A percentile compares a stretch with the other conserved stretches of the same genome.
phyloP scores from a whole-genome alignment of 495 filamentous ascomycete species.

The Xylaria flabelliformis region DNA sequence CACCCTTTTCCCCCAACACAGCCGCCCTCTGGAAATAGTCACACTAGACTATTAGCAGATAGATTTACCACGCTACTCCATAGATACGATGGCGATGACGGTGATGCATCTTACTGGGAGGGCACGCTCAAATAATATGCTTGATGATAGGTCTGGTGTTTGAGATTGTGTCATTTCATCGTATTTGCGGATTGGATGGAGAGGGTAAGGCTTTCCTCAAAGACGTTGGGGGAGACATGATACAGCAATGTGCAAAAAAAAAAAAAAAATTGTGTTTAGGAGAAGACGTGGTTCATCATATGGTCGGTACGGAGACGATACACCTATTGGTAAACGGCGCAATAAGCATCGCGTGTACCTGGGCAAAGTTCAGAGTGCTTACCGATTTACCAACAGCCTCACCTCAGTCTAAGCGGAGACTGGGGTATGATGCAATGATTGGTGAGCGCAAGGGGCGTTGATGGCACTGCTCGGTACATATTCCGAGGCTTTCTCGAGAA shows the following conservation, averaged over 20 bases:
- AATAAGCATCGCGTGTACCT: background rate
- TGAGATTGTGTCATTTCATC: background rate
- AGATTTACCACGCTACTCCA: background rate
- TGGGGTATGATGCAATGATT: background rate
- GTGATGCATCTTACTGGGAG: conserved; percentile 8
- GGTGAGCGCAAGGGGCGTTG: background rate
- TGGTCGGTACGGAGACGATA: background rate
- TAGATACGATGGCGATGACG: background rate
- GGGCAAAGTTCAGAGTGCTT: background rate
- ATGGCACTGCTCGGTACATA: conserved; percentile 13
- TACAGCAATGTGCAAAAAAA: background rate
- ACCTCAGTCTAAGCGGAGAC: conserved; percentile 4
- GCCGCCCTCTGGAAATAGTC: background rate
- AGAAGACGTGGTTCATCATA: background rate
- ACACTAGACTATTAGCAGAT: background rate
- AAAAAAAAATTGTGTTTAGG: background rate
- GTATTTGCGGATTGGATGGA: background rate
- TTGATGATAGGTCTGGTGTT: background rate
- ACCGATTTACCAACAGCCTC: background rate
- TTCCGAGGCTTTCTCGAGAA: conserved; percentile 15
- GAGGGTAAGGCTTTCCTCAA: background rate
- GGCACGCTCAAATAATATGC: conserved; percentile 1
- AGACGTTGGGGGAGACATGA: background rate
- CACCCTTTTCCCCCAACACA: background rate
- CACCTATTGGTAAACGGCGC: background rate